Evolutionary conservation across 768 basidiomycete genomes (phyloP).

Genomic region (Rhodocollybia butyracea): DNA sequence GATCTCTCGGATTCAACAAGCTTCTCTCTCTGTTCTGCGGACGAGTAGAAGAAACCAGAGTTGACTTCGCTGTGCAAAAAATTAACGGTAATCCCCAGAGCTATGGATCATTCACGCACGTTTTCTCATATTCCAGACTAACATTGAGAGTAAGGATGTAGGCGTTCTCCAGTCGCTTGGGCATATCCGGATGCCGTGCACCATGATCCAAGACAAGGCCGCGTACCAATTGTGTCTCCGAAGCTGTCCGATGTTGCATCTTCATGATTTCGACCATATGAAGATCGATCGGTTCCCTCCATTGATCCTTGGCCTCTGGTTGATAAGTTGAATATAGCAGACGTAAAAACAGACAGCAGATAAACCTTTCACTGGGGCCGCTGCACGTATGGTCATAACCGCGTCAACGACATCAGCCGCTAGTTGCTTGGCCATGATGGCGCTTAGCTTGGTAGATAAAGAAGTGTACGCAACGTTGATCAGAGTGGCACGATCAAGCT

Average conservation of each 20-base stretch:
- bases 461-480: slow-evolving; percentile 96
- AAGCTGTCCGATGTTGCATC: slow-evolving; percentile 98
- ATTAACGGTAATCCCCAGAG: slow-evolving; percentile 13
- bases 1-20: slow-evolving; percentile 95
- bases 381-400: slow-evolving; percentile 81
- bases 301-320: slow-evolving; percentile 60
- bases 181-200: slow-evolving; percentile 98
- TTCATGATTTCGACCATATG: slow-evolving; percentile 99
- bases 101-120: slow-evolving; percentile 52
- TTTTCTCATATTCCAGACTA: slow-evolving; percentile 98
- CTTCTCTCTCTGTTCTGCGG: slow-evolving; percentile 97
- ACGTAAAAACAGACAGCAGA: not conserved
- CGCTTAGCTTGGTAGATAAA: slow-evolving; percentile 88
- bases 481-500: slow-evolving; percentile 85
- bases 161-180: slow-evolving; percentile 95
- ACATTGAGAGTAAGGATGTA: slow-evolving; percentile 95
- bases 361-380: slow-evolving; percentile 57
- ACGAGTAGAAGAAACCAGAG: slow-evolving; percentile 99
- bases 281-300: slow-evolving; percentile 89
- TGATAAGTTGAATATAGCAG: not conserved
- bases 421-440: slow-evolving; percentile 78
- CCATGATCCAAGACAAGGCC: slow-evolving; percentile 98
- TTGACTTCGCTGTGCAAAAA: slow-evolving; percentile 81
- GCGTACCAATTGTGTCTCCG: slow-evolving; percentile 93
- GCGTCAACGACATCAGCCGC: slow-evolving; percentile 95